Percentiles rank a stretch among this genome's conserved stretches.
Evolutionary conservation across 768 basidiomycete species (phyloP).

Genomic region (Tricholoma bakamatsutake): DNA sequence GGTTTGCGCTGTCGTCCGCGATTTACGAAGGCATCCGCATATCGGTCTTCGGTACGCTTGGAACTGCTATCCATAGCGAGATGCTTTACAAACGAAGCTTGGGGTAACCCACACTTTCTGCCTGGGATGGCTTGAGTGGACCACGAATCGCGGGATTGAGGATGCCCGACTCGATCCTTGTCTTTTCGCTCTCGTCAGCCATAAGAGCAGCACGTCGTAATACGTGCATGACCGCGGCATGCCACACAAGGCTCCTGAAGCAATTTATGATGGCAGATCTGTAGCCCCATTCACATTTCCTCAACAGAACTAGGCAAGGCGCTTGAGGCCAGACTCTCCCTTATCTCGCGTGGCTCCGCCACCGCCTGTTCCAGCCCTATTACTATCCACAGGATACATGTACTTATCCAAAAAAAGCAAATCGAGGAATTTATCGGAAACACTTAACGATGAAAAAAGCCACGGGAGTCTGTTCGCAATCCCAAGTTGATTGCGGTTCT

Average conservation of each 20-base stretch:
- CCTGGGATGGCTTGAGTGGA: conserved; percentile 11
- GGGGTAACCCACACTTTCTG: conserved; percentile 16
- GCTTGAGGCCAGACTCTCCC: conserved; percentile 42
- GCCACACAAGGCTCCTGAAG: conserved; percentile 63
- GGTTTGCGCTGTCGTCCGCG: conserved; percentile 15
- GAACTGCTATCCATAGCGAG: conserved; percentile 10
- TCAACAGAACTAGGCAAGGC: conserved; percentile 56
- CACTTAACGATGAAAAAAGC: conserved; percentile 36
- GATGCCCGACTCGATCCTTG: conserved; percentile 12
- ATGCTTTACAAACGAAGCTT: conserved; percentile 15
- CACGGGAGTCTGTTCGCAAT: conserved; percentile 42
- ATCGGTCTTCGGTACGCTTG: conserved; percentile 6
- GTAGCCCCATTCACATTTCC: conserved; percentile 68
- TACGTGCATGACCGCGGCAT: conserved; percentile 49
- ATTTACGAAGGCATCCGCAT: conserved; percentile 23
- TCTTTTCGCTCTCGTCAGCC: conserved; percentile 28
- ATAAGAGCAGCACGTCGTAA: conserved; percentile 47
- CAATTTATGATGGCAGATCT: conserved; percentile 55
- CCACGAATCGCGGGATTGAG: conserved; percentile 13
- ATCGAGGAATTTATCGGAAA: conserved; percentile 51
- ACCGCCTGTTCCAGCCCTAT: conserved; percentile 26
- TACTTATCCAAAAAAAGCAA: conserved; percentile 55
- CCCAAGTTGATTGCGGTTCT: conserved; percentile 39
- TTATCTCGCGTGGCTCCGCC: conserved; percentile 22
- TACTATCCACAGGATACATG: conserved; percentile 22